phyloP scores from a whole-genome alignment of 345 rosid species.

The Rhizophora apiculata region DNA sequence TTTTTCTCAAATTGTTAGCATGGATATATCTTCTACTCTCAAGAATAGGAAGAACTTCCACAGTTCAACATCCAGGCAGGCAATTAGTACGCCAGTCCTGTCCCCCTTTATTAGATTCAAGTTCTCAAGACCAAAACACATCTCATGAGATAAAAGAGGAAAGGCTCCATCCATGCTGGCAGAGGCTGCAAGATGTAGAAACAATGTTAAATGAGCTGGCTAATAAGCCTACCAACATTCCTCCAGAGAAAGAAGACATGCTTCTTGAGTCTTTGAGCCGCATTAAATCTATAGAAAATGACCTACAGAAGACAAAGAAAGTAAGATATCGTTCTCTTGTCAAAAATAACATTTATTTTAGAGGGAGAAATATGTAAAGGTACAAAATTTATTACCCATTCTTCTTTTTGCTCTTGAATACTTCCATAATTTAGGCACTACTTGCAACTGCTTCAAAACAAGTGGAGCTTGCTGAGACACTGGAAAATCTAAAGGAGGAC shows the following conservation, averaged over 20 bases:
- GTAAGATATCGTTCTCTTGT: constrained; percentile 33
- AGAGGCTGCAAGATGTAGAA: constrained; percentile 80
- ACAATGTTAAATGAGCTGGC: constrained; percentile 57
- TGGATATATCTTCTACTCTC: constrained; percentile 46
- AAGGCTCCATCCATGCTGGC: constrained; percentile 67
- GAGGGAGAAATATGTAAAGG: neutral
- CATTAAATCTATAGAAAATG: constrained; percentile 76
- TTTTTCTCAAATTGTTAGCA: constrained; percentile 49
- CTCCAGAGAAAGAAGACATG: constrained; percentile 86
- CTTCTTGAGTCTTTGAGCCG: constrained; percentile 80
- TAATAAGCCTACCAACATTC: constrained; percentile 63
- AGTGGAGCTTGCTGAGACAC: constrained; percentile 74
- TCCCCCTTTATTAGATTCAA: constrained; percentile 32
- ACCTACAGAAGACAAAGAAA: constrained; percentile 83
- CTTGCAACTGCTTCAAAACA: constrained; percentile 88
- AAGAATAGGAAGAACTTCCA: constrained; percentile 41
- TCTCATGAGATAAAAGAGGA: constrained; percentile 44
- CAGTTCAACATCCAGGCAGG: constrained; percentile 25
- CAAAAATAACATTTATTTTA: neutral
- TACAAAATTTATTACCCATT: neutral
- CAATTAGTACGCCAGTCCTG: constrained; percentile 37
- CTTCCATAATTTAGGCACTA: constrained; percentile 55
- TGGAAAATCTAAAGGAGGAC: constrained; percentile 60
- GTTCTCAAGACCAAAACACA: constrained; percentile 28
- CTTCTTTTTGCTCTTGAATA: neutral